Evolutionary conservation across 2,329 filamentous ascomycete genomes (phyloP), one percentile per base, ranked within the genome.

Genomic region (Cladophialophora chaetospira): DNA sequence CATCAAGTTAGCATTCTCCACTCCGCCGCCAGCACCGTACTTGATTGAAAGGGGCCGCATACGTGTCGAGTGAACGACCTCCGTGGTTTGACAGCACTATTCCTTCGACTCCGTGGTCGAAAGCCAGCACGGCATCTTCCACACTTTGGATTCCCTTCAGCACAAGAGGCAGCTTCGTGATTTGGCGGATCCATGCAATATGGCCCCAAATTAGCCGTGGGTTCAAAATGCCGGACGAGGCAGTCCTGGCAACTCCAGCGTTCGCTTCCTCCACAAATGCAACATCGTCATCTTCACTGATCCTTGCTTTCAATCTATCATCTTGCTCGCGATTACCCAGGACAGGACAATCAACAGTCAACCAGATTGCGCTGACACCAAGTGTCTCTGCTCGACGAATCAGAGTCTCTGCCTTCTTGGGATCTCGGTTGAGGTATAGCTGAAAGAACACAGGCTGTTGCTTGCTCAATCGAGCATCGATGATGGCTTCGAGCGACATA

Each of bases 1-100:
- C 21, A 0, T 8, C 23, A 23, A 40, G 33, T 23, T 38, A 50
- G 29, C n/a, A 9, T n/a, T 15, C 17, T 40, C 8, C n/a, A n/a
- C n/a, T n/a, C n/a, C n/a, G n/a, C n/a, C n/a, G n/a, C n/a, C n/a
- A n/a, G n/a, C n/a, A n/a, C n/a, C n/a, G n/a, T n/a, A n/a, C n/a
- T n/a, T n/a, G n/a, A n/a, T n/a, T n/a, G n/a, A n/a, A n/a, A n/a
- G n/a, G n/a, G 5, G 28, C 10, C 11, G 46, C 54, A 29, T 19
- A 57, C 38, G 77, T 79, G 45, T 84, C 81, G 2, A 81, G 71
- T 2, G 80, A 79, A 21, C 82, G 72, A 3, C 82, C 82, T 13
- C 82, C 82, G 54, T 85, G 82, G 58, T 85, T 85, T 59, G 77
- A 82, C 28, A 85, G 59, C 54, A 83, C 66, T 42, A 85, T 79